These are phyloP conservation scores for Diaporthe ilicicola DNA, from an alignment of 2,329 filamentous ascomycete species.

Conservation along the genomic window DNA sequence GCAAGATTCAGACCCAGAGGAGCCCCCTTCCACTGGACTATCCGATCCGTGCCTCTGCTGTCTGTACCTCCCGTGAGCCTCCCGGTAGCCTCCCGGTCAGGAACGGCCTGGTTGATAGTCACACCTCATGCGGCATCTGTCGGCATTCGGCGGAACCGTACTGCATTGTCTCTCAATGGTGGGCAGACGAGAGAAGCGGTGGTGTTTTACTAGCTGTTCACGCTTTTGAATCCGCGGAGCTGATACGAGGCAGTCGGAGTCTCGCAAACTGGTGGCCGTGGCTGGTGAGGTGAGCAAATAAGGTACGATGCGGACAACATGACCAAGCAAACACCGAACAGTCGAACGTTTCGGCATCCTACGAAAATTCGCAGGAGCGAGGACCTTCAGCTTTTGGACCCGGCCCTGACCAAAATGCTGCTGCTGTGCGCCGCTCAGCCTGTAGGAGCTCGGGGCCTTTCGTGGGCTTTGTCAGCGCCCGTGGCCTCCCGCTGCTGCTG, in stretches of 20 bases:
- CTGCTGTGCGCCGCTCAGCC: neutral
- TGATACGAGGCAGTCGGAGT: neutral
- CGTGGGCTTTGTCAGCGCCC: constrained; percentile 18
- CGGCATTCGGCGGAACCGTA: neutral
- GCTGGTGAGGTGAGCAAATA: neutral
- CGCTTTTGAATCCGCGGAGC: neutral
- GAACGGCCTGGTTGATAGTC: neutral
- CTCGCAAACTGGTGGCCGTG: neutral
- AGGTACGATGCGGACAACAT: neutral
- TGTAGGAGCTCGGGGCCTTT: neutral
- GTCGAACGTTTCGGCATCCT: constrained; percentile 25
- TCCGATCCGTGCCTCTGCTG: neutral
- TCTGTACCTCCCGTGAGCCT: too few species aligned
- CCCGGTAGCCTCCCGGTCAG: neutral
- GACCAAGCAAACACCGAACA: constrained; percentile 21
- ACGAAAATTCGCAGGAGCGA: constrained; percentile 25
- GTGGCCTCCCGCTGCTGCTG: neutral
- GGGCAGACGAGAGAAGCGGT: neutral
- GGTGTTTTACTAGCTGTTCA: neutral
- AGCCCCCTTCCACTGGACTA: neutral
- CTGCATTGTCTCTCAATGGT: too few species aligned
- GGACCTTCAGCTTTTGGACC: neutral
- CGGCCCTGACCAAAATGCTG: neutral
- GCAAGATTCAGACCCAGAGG: neutral
- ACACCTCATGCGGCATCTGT: neutral